Evolutionary conservation across 257 asterid species (phyloP).

Genomic region (Solanum paucissectum): DNA sequence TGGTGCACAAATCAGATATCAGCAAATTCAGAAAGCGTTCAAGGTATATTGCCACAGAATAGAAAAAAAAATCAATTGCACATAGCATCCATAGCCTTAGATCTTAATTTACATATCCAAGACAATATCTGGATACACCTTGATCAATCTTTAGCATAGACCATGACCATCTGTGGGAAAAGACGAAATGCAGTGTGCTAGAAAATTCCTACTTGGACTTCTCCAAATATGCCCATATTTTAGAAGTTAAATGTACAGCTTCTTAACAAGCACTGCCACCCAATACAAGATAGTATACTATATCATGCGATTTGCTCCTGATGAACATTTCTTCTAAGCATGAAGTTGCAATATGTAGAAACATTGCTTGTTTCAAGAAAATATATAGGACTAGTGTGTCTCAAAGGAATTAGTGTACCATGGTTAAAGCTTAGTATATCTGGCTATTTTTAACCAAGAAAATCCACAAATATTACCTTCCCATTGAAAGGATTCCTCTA

Average conservation of each 20-base stretch:
- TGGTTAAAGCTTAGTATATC: neutral
- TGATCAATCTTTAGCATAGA: neutral
- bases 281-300: neutral
- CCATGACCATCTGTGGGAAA: neutral
- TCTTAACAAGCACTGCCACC: neutral
- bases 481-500: constrained; percentile 96
- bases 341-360: neutral
- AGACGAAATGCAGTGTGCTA: neutral
- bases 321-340: neutral
- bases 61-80: neutral
- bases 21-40: neutral
- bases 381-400: neutral
- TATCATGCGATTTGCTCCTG: neutral
- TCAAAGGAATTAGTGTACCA: neutral
- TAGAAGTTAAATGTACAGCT: neutral
- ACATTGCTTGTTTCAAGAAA: neutral
- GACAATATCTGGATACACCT: neutral
- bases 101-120: neutral
- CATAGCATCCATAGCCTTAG: neutral
- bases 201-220: neutral
- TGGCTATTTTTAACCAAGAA: neutral
- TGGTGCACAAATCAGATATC: neutral
- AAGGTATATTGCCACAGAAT: neutral
- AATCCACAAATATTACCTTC: constrained; percentile 48
- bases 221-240: neutral